phyloP scores from a whole-genome alignment of 768 basidiomycete species.

The Macrocybe gigantea region DNA sequence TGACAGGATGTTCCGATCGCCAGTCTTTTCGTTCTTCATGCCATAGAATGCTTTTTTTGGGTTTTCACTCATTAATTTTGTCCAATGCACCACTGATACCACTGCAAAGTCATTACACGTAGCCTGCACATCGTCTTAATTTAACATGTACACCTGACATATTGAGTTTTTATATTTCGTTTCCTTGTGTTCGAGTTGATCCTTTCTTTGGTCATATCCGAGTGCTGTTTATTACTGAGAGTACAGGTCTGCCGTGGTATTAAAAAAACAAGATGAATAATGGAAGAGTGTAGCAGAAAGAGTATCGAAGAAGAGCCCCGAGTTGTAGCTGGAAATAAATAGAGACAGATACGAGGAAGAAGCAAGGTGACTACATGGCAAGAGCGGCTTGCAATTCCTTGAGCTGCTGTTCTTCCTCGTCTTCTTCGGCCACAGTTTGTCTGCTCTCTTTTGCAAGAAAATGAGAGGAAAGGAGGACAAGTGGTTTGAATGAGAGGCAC shows the following conservation, averaged over 20 bases:
- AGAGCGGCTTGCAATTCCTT: constrained; percentile 82
- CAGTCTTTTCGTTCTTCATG: constrained; percentile 12
- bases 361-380: constrained; percentile 54
- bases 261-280: too few relatives aligned
- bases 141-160: constrained; percentile 18
- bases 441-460: constrained; percentile 18
- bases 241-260: too few relatives aligned
- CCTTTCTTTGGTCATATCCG: too few relatives aligned
- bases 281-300: too few relatives aligned
- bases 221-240: too few relatives aligned
- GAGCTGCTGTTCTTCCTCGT: constrained; percentile 90
- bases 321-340: too few relatives aligned
- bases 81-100: constrained; percentile 23
- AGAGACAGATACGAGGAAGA: constrained; percentile 9
- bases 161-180: constrained; percentile 1
- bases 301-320: too few relatives aligned
- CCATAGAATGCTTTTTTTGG: constrained; percentile 19
- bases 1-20: constrained; percentile 13
- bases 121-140: constrained; percentile 15
- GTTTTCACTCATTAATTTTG: constrained; percentile 17
- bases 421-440: constrained; percentile 54
- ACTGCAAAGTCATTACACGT: constrained; percentile 21
- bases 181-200: too few relatives aligned
- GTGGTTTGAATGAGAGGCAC: constrained; percentile 18
- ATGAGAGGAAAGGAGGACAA: neutral